Conservation (phyloP, 2,329 filamentous ascomycete genomes). For the Calonectria leucothoes region DNA sequence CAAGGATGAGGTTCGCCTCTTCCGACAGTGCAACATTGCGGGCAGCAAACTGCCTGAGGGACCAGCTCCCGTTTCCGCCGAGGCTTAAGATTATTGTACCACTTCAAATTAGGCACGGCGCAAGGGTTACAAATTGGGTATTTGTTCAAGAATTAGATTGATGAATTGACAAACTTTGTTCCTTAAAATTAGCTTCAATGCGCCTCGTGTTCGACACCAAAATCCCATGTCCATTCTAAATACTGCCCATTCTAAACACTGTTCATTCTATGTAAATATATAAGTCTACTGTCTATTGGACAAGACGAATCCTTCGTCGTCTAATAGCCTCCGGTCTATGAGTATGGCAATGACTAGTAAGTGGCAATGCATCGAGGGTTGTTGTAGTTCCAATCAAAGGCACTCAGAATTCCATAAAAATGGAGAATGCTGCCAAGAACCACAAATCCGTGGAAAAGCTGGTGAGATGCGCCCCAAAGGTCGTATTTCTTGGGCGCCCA, state of each 20-base stretch:
- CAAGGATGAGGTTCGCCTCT: constrained; percentile 78
- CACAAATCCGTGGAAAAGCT: constrained; percentile 53
- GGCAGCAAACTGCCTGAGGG: constrained; percentile 68
- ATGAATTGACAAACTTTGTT: background rate
- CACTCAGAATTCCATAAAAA: constrained; percentile 36
- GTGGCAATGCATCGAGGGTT: background rate
- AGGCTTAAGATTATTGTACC: background rate
- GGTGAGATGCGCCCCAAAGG: constrained; percentile 55
- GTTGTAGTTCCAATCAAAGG: constrained; percentile 27
- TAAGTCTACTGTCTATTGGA: too few species aligned
- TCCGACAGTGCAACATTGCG: constrained; percentile 85
- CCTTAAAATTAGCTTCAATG: background rate
- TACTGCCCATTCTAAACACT: background rate
- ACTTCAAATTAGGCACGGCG: background rate
- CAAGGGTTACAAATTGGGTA: background rate
- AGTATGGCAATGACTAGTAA: too few species aligned
- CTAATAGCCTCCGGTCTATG: background rate
- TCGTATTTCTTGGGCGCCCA: constrained; percentile 55
- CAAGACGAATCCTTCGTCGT: too few species aligned
- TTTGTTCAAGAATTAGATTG: background rate
- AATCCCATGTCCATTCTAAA: background rate
- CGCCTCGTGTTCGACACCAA: background rate
- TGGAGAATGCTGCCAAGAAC: constrained; percentile 35
- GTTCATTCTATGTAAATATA: too few species aligned
- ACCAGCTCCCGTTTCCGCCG: constrained; percentile 42